A percentile compares a stretch with the other conserved stretches of the same genome.
phyloP scores from a whole-genome alignment of 2,329 filamentous ascomycete genomes.

The Alternaria alternata region DNA sequence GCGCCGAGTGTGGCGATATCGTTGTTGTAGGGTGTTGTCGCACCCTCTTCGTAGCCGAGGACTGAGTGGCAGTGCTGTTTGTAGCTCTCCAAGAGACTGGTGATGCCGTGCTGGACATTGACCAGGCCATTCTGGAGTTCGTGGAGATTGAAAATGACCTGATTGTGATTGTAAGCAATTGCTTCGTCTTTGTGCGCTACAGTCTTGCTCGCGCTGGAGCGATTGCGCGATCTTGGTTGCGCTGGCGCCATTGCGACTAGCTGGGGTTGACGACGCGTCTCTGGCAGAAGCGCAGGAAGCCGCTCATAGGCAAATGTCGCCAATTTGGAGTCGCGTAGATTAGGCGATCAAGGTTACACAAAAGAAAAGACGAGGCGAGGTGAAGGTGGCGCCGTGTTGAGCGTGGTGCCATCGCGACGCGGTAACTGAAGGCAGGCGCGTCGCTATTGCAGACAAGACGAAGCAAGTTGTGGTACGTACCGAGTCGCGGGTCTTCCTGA shows the following conservation, averaged over 20 bases:
- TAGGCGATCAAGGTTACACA: constrained; percentile 28
- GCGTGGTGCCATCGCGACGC: constrained; percentile 17
- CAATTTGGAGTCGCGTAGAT: constrained; percentile 34
- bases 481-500: constrained; percentile 80
- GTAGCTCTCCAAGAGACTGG: constrained; percentile 82
- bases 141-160: constrained; percentile 81
- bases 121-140: constrained; percentile 70
- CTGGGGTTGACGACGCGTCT: neutral
- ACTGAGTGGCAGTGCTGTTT: constrained; percentile 88
- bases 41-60: constrained; percentile 57
- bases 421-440: constrained; percentile 26
- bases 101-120: constrained; percentile 65
- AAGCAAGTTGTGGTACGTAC: constrained; percentile 63
- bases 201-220: constrained; percentile 6
- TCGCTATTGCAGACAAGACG: constrained; percentile 19
- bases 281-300: constrained; percentile 15
- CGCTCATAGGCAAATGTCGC: constrained; percentile 3
- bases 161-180: constrained; percentile 22
- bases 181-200: constrained; percentile 1
- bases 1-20: constrained; percentile 35
- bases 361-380: constrained; percentile 4
- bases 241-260: constrained; percentile 9
- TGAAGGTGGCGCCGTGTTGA: constrained; percentile 12
- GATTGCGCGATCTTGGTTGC: constrained; percentile 26
- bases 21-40: constrained; percentile 54